Conservation (phyloP, 495 filamentous ascomycete species). For the Pyronema omphalodes region DNA sequence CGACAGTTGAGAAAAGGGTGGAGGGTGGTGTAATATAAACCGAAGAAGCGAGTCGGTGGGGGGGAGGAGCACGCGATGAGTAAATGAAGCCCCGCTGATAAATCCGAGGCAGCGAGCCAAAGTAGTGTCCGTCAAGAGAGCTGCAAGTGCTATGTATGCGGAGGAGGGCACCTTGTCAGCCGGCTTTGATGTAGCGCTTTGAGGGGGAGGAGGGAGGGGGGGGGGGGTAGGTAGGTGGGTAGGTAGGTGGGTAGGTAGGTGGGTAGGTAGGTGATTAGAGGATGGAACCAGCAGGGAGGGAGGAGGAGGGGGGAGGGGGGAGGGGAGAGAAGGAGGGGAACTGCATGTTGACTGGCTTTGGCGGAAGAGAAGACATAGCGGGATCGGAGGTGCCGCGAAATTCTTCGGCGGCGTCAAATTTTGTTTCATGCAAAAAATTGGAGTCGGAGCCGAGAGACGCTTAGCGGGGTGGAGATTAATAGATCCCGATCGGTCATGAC, state of each 20-base stretch:
- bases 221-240: no score
- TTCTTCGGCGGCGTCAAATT: no score
- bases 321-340: neutral
- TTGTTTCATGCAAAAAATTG: no score
- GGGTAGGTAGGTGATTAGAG: neutral
- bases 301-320: neutral
- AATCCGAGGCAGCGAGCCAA: neutral
- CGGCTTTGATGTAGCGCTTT: no score
- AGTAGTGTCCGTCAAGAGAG: neutral
- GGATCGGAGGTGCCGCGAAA: no score
- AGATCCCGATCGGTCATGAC: no score
- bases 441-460: no score
- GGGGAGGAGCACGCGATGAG: neutral
- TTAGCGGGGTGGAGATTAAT: no score
- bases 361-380: no score
- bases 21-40: neutral
- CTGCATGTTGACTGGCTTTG: neutral
- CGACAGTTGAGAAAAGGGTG: neutral
- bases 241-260: no score
- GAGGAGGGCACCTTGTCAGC: neutral
- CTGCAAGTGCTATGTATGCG: neutral
- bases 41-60: neutral
- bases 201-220: neutral
- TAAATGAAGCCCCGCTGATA: neutral
- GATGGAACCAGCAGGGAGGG: neutral